phyloP scores from a whole-genome alignment of 2,329 filamentous ascomycete species.

The Sphaerulina musiva region DNA sequence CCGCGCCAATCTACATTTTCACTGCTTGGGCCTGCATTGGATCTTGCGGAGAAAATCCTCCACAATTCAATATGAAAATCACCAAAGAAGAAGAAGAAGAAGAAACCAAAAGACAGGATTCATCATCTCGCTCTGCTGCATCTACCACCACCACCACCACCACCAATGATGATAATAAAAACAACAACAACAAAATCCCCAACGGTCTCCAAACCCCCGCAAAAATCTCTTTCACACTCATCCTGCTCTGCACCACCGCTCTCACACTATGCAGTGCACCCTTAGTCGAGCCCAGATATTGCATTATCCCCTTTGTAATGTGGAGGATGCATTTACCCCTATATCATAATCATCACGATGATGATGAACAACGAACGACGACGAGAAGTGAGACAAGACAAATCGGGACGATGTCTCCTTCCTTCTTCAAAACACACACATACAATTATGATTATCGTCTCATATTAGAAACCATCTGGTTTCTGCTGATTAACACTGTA shows the following conservation, averaged over 20 bases:
- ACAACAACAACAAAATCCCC: no score
- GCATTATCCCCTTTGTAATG: slow-evolving; percentile 89
- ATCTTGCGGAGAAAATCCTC: slow-evolving; percentile 41
- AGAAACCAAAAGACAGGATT: neutral
- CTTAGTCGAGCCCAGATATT: slow-evolving; percentile 90
- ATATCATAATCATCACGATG: slow-evolving; percentile 19
- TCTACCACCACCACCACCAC: no score
- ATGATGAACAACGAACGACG: no score
- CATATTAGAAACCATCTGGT: slow-evolving; percentile 63
- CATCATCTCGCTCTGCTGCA: neutral
- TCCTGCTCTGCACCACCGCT: slow-evolving; percentile 63
- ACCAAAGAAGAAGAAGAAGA: neutral
- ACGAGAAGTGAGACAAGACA: no score
- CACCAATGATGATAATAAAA: no score
- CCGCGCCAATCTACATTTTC: slow-evolving; percentile 61
- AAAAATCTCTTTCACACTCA: slow-evolving; percentile 48
- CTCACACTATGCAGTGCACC: slow-evolving; percentile 82
- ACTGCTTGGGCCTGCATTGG: slow-evolving; percentile 64
- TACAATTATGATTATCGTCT: slow-evolving; percentile 34
- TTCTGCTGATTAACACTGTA: slow-evolving; percentile 55
- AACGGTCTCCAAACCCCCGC: slow-evolving; percentile 13
- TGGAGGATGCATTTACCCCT: slow-evolving; percentile 74
- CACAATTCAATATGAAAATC: neutral
- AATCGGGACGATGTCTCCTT: no score
- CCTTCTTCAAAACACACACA: no score